These are phyloP conservation scores for Roridomyces roridus DNA, from an alignment of 768 basidiomycete genomes.

Conservation along the genomic window DNA sequence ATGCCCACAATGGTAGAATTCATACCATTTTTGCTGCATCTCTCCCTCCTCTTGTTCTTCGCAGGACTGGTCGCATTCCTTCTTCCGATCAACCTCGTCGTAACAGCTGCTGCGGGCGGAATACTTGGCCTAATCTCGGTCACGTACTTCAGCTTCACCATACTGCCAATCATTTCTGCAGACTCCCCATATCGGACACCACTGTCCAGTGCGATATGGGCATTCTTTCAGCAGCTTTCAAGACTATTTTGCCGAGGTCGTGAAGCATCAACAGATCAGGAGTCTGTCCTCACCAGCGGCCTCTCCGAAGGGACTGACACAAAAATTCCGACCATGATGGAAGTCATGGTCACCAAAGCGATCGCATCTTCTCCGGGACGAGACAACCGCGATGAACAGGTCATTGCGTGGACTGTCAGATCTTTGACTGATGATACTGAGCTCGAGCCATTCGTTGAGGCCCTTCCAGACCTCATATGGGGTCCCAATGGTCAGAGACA, in stretches of 20 bases:
- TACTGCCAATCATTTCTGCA: not conserved
- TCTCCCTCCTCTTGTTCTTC: not conserved
- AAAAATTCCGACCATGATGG: not conserved
- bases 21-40: not conserved
- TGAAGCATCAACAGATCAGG: not conserved
- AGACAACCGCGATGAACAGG: not conserved
- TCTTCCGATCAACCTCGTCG: not conserved
- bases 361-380: not conserved
- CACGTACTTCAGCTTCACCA: not conserved
- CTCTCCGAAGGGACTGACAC: not conserved
- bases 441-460: not conserved
- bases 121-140: not conserved
- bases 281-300: not conserved
- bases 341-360: not conserved
- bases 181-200: slow-evolving; percentile 7
- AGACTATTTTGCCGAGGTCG: too few relatives aligned
- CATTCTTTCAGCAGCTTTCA: too few relatives aligned
- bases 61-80: not conserved
- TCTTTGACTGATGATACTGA: not conserved
- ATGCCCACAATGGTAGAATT: not conserved
- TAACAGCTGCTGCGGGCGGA: not conserved
- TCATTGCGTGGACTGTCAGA: not conserved
- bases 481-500: not conserved
- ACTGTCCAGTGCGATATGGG: not conserved
- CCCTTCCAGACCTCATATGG: not conserved